Base-by-base conservation (phyloP, 768 basidiomycete species). In the Mycena rebaudengoi region DNA sequence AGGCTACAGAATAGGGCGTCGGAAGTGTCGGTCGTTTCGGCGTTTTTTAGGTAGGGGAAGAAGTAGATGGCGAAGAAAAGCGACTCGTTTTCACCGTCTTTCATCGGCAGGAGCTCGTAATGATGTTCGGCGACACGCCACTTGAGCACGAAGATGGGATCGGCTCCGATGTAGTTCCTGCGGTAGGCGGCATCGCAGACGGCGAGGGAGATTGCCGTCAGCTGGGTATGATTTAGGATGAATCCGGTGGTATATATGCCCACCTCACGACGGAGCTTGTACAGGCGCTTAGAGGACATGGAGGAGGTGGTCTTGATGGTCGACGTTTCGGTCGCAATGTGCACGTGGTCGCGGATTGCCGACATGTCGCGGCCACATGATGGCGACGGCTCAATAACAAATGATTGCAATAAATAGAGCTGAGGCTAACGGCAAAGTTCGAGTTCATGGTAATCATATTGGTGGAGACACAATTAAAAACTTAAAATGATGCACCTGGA, bases 41-140 rank as follows among this genome's bases (percentile, higher is more conserved):
- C 53, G 20, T 54, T 29, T 32, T 54, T 54, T 13, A 21, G 26
- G 20, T 41, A 54, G 5, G 53, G 53, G 12, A 54, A 54, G 53
- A 54, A 54, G n/a, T 16, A 30, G 28, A 54, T 30, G 18, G 53
- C 53, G 28, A 54, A 54, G 26, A 54, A 41, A 43, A 41, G 53
- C 10, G 39, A 40, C 33, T 14, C 49, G 52, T 29, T 20, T 26
- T 54, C 40, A 10, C 53, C 53, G 53, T 54, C 40, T 26, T 53
- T 28, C 23, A 53, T 28, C 52, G 52, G 52, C n/a, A 54, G 18
- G 28, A 54, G 39, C 28, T 54, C 39, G 40, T 54, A 54, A 30
- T 54, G n/a, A 20, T 41, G 16, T 13, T 30, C 5, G 28, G 8
- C n/a, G 53, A 54, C 40, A 14, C 25, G 29, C 53, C 53, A 54